Evolutionary conservation across 1,139 yeast species (phyloP).

Genomic region (Diutina catenulata): DNA sequence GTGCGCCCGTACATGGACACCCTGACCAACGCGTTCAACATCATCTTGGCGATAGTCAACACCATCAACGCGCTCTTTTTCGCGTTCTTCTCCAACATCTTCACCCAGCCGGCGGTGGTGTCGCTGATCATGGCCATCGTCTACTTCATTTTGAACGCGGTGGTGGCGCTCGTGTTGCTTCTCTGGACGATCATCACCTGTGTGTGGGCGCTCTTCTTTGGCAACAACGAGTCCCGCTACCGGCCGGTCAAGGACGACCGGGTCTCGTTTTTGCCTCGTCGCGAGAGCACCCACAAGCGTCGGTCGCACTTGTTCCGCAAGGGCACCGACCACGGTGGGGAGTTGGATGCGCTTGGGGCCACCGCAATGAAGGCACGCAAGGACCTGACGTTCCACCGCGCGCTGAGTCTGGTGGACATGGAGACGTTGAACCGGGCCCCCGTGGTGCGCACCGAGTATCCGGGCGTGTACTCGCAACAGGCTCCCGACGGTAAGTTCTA

Average conservation of each 20-base stretch:
- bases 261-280: slow-evolving; percentile 66
- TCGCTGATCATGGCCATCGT: slow-evolving; percentile 88
- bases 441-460: not conserved
- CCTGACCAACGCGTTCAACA: slow-evolving; percentile 85
- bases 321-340: slow-evolving; percentile 49
- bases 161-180: slow-evolving; percentile 3
- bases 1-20: slow-evolving; percentile 89
- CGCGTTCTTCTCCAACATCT: slow-evolving; percentile 77
- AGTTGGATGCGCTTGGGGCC: slow-evolving; percentile 79
- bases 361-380: slow-evolving; percentile 79
- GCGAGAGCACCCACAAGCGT: slow-evolving; percentile 33
- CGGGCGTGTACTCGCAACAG: not conserved
- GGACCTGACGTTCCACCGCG: not conserved
- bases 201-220: slow-evolving; percentile 64
- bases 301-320: slow-evolving; percentile 12
- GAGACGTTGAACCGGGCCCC: not conserved
- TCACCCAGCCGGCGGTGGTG: slow-evolving; percentile 76
- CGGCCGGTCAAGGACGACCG: slow-evolving; percentile 97
- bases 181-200: slow-evolving; percentile 1
- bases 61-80: slow-evolving; percentile 77
- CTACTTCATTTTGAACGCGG: slow-evolving; percentile 42
- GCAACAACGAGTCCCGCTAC: slow-evolving; percentile 93
- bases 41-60: slow-evolving; percentile 69
- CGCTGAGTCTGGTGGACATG: not conserved
- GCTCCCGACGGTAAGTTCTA: not conserved